Conservation (phyloP, 805 yeast species). For the Ogataea ramenticola region DNA sequence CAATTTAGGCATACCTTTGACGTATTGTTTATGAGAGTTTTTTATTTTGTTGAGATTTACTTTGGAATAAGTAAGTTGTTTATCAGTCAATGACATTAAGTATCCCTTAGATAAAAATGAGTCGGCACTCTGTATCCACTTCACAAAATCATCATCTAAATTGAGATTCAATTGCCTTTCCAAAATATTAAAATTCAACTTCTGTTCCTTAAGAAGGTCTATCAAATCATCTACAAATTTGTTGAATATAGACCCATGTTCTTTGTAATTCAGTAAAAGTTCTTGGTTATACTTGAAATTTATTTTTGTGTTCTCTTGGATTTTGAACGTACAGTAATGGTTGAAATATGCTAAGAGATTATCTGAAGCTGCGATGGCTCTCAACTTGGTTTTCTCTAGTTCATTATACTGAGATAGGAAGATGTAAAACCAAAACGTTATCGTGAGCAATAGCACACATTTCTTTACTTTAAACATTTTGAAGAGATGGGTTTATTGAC, state of each 20-base stretch:
- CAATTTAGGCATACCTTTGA: slow-evolving; percentile 9
- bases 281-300: not conserved
- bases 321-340: not conserved
- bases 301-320: not conserved
- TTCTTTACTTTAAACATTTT: not conserved
- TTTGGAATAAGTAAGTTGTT: not conserved
- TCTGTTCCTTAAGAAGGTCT: not conserved
- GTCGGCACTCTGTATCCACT: not conserved
- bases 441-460: not conserved
- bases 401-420: not conserved
- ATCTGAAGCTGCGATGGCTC: not conserved
- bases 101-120: not conserved
- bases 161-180: not conserved
- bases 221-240: not conserved
- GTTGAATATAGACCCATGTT: not conserved
- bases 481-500: too few relatives aligned
- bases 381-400: not conserved
- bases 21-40: not conserved
- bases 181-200: not conserved
- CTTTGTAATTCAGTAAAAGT: not conserved
- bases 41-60: not conserved
- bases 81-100: not conserved
- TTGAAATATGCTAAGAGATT: not conserved
- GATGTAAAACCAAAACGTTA: not conserved
- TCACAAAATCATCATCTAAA: not conserved